These are phyloP conservation scores for Leonotis leonurus DNA, from an alignment of 257 asterid genomes.

Conservation along the genomic window DNA sequence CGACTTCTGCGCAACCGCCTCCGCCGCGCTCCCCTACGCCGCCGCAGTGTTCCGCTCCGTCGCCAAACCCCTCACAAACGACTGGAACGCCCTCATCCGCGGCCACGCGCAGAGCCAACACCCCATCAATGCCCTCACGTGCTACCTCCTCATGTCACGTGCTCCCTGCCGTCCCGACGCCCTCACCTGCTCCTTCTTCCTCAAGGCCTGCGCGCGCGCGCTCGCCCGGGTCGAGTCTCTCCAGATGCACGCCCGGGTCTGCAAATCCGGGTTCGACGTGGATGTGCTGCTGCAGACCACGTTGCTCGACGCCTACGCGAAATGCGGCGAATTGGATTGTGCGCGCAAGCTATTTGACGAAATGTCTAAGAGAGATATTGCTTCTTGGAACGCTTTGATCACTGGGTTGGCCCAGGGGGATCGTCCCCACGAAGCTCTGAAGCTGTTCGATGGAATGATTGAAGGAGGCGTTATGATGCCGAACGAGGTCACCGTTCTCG, in stretches of 20 bases:
- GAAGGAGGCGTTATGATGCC: constrained; percentile 30
- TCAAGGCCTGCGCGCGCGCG: constrained; percentile 88
- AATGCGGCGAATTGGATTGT: constrained; percentile 47
- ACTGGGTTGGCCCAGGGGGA: constrained; percentile 91
- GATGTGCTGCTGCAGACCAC: constrained; percentile 78
- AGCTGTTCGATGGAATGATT: constrained; percentile 48
- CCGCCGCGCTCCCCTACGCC: constrained; percentile 56
- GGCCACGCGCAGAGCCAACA: constrained; percentile 72
- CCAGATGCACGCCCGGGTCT: constrained; percentile 55
- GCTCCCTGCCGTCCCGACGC: constrained; percentile 72
- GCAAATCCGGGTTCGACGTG: constrained; percentile 40
- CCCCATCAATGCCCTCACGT: constrained; percentile 51
- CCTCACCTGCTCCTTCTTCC: constrained; percentile 78
- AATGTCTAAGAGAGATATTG: constrained; percentile 62
- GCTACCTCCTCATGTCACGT: constrained; percentile 62
- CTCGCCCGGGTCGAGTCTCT: constrained; percentile 43
- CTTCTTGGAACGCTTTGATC: no score
- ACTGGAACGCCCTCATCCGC: constrained; percentile 95
- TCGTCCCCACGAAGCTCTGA: constrained; percentile 57
- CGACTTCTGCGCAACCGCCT: constrained; percentile 55
- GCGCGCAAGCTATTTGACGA: constrained; percentile 67
- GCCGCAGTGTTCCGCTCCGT: constrained; percentile 44
- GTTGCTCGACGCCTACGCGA: constrained; percentile 61
- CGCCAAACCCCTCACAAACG: constrained; percentile 55
- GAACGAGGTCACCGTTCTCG: constrained; percentile 80